Conservation (phyloP, 169 alveolate genomes). For the Amoebophrya sp. region DNA sequence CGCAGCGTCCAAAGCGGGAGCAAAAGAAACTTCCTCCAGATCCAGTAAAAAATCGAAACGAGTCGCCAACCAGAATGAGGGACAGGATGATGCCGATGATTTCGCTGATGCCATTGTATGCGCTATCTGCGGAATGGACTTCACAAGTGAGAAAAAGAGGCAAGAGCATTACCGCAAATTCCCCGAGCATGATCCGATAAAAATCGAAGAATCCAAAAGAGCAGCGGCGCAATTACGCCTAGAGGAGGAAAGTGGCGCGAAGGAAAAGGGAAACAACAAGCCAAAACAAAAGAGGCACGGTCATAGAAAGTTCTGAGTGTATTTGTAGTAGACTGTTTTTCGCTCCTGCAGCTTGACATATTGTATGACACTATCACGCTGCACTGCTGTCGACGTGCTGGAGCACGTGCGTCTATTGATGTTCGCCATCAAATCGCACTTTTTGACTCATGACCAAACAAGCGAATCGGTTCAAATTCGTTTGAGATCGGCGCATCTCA, state of each 20-base stretch:
- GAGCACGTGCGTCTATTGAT: no score
- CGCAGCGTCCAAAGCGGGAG: background rate
- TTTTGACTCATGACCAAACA: no score
- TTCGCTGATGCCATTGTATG: background rate
- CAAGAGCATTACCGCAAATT: background rate
- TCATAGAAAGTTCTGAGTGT: background rate
- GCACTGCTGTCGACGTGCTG: no score
- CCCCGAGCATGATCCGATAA: background rate
- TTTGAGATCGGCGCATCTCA: no score
- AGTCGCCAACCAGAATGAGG: background rate
- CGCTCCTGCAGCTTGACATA: no score
- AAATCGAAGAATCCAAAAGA: background rate
- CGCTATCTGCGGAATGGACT: background rate
- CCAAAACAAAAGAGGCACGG: slow-evolving; percentile 11
- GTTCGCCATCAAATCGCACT: no score
- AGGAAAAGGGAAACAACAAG: background rate
- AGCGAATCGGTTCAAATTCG: no score
- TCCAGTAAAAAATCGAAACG: background rate
- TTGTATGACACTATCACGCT: no score
- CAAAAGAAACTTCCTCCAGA: no score
- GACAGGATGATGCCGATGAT: background rate
- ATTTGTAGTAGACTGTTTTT: no score
- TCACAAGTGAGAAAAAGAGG: background rate
- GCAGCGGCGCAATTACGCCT: background rate
- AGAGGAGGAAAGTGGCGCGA: background rate